Conservation (phyloP, 129 eudicot genomes). For the Escallonia herrerae region DNA sequence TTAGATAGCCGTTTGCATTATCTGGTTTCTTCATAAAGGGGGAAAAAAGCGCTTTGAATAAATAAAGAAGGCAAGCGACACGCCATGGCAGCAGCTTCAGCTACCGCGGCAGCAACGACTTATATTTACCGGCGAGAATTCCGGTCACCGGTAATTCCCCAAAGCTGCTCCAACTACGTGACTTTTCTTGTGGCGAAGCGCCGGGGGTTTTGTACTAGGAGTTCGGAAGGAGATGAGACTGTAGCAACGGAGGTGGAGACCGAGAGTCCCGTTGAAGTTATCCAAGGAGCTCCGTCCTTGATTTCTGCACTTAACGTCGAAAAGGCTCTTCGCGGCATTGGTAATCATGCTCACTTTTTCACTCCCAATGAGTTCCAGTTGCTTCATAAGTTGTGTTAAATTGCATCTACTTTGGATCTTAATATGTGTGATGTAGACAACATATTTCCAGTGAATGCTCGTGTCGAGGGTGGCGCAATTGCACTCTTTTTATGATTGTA, state of each 20-base stretch:
- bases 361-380: background rate
- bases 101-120: constrained; percentile 19
- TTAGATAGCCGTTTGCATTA: background rate
- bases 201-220: constrained; percentile 10
- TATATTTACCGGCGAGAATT: constrained; percentile 13
- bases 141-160: background rate
- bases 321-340: constrained; percentile 75
- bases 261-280: constrained; percentile 41
- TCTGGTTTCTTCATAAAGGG: background rate
- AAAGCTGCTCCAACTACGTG: constrained; percentile 2
- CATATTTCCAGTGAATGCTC: background rate
- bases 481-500: too few species aligned
- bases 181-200: constrained; percentile 3
- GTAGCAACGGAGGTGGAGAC: constrained; percentile 16
- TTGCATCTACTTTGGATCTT: background rate
- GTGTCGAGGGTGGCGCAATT: background rate
- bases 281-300: constrained; percentile 50
- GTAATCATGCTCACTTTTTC: constrained; percentile 13
- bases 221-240: constrained; percentile 22
- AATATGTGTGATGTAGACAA: background rate
- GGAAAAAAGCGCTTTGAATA: background rate
- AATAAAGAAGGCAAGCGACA: background rate
- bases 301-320: constrained; percentile 78
- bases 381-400: too few species aligned
- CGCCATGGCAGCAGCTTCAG: constrained; percentile 23